Base-by-base conservation (phyloP, 768 basidiomycete genomes). In the Phaffia australis region DNA sequence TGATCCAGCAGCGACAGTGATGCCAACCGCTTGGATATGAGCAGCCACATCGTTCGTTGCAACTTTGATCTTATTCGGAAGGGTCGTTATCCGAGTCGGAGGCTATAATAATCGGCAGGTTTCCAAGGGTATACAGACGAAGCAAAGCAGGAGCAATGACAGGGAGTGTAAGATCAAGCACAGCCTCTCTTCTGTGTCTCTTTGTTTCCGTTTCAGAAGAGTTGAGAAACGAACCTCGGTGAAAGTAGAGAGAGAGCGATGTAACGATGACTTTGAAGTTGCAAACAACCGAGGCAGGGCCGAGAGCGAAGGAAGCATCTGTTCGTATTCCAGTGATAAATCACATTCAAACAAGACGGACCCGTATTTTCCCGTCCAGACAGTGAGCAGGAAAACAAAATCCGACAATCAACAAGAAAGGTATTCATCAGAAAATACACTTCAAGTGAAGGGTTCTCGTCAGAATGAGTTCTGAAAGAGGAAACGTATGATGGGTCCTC, bases 1-100 rank as follows among this genome's bases (percentile, higher is more conserved):
- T 32, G 89, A 85, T 29, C 95, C 95, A 1, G 89, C 92, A 75
- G 97, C 92, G 71, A 98, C 81, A 72, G 91, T 97, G 50, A 98
- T 82, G 3, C 94, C 95, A 0, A 94, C 82, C 0, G 91, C 87
- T 47, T 92, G 87, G 76, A 98, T 97, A 79, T 98, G 91, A 21
- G 91, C 89, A 0, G 91, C 92, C 3, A 87, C 87, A 1, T 82
- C 80, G 76, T 95, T 89, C 9, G 92, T 95, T 19, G 89, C 91
- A 51, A 98, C 89, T 66, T 91, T 81, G 55, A 98, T 55, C 60
- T 55, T 54, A 23, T 67, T 67, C 9, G 66, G 66, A n/a, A 67
- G 55, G 8, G 66, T 67, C 29, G 66, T 67, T 54, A 67, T 67
- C 19, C 66, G 66, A 6, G 66, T 67, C 18, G 60, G 60, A 5